A percentile compares a stretch with the other conserved stretches of the same genome.
These are phyloP conservation scores for Boletus patriciae DNA, from an alignment of 768 basidiomycete genomes.

Conservation along the genomic window DNA sequence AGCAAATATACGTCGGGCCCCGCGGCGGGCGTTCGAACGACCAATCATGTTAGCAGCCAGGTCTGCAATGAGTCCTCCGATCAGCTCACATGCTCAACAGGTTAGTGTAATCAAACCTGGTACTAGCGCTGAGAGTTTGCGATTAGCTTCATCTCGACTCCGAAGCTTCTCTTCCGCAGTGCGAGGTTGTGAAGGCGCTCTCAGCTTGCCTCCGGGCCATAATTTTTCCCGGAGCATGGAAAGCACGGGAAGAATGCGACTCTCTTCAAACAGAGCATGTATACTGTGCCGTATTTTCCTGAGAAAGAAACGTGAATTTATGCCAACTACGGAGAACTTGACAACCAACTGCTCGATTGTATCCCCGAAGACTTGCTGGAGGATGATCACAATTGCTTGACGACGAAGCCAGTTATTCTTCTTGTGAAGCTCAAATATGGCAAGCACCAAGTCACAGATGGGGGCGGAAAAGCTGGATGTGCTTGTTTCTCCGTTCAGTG, in stretches of 20 bases:
- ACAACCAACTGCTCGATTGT: conserved; percentile 86
- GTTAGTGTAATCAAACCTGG: conserved; percentile 58
- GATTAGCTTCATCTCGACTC: conserved; percentile 84
- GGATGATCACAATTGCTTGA: conserved; percentile 93
- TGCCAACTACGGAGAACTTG: background rate
- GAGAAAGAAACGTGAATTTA: conserved; percentile 7
- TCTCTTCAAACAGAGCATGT: conserved; percentile 62
- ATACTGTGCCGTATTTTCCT: conserved; percentile 89
- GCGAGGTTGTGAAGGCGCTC: conserved; percentile 58
- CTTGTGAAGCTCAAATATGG: conserved; percentile 93
- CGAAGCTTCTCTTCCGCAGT: conserved; percentile 76
- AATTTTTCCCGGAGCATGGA: conserved; percentile 66
- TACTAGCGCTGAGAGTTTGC: conserved; percentile 86
- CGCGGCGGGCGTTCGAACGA: conserved; percentile 90
- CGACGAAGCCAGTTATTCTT: conserved; percentile 95
- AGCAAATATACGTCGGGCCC: conserved; percentile 89
- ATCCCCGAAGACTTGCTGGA: conserved; percentile 93
- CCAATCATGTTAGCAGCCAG: conserved; percentile 98
- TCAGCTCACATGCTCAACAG: background rate
- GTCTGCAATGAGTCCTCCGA: conserved; percentile 47
- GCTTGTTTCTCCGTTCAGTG: conserved; percentile 85
- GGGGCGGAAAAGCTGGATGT: conserved; percentile 88
- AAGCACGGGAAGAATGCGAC: conserved; percentile 67
- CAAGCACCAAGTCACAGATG: conserved; percentile 90
- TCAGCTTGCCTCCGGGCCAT: conserved; percentile 85